These are phyloP conservation scores for Clarireedia monteithiana DNA, from an alignment of 2,329 filamentous ascomycete genomes.

Conservation along the genomic window DNA sequence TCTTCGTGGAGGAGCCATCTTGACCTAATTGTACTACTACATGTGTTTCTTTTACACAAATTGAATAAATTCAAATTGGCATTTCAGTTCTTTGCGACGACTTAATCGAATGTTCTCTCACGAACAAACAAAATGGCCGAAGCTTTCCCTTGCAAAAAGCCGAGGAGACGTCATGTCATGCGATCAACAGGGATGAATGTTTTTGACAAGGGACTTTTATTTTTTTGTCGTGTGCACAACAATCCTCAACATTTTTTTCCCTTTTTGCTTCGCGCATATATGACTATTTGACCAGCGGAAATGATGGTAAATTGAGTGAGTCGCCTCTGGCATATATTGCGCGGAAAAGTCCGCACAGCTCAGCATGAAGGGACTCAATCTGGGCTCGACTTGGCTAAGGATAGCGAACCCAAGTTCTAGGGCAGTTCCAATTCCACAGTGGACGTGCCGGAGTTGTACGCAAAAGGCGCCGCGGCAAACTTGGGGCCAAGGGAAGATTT, in stretches of 20 bases:
- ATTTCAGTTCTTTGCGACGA: background rate
- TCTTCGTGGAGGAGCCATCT: slow-evolving; percentile 18
- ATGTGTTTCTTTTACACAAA: too few species aligned
- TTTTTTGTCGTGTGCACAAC: background rate
- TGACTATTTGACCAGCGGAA: background rate
- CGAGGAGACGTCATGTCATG: slow-evolving; percentile 7
- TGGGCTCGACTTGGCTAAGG: slow-evolving; percentile 12
- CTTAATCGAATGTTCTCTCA: background rate
- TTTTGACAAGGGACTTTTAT: slow-evolving; percentile 3
- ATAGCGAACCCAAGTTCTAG: slow-evolving; percentile 3
- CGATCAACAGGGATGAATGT: slow-evolving; percentile 6
- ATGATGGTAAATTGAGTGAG: background rate
- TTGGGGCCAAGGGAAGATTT: background rate
- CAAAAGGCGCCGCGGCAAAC: background rate
- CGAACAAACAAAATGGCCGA: slow-evolving; percentile 1
- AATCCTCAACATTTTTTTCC: slow-evolving; percentile 9
- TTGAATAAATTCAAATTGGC: background rate
- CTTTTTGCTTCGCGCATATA: background rate
- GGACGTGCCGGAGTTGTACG: slow-evolving; percentile 26
- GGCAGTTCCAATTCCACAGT: slow-evolving; percentile 3
- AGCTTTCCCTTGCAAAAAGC: background rate
- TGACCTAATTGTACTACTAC: background rate
- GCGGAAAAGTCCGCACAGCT: background rate
- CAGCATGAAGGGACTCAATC: slow-evolving; percentile 23
- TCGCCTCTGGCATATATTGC: background rate